Base-by-base conservation (phyloP, 2,329 filamentous ascomycete genomes). In the Hymenoscyphus scutula region DNA sequence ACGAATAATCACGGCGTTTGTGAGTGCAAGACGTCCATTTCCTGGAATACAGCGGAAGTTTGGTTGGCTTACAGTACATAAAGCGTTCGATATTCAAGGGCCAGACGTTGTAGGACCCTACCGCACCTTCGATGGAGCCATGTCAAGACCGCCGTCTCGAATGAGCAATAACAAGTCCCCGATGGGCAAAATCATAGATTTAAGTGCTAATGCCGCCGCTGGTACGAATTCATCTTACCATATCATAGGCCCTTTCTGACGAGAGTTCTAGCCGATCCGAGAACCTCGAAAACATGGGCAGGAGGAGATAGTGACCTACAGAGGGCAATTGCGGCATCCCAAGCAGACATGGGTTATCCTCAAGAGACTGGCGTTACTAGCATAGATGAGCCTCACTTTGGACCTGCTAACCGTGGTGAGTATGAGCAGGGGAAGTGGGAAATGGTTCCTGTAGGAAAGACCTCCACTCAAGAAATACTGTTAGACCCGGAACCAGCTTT, bases 71-170 rank as follows among this genome's bases (percentile, higher is more conserved):
- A 58, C 53, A 23, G 23, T 29, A 15, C 48, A 64, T 64, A 63
- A 68, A 81, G 82, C 82, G 17, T 87, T 86, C 70, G 80, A 82
- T 66, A 81, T 87, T 64, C 82, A 87, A 64, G 78, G 80, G 7
- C 75, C 81, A 53, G 80, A 81, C 68, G 78, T 80, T 62, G 71
- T 73, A 13, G 77, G 77, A 41, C 73, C 74, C 54, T 79, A 80
- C 62, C 76, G 75, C 38, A 74, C 75, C 8, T 77, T 76, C 30
- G 81, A 66, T 45, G 67, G 66, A 53, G 70, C 71, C 17, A 68
- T 67, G 17, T 87, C 86, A 19, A 79, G 85, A 61, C 86, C 86
- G n/a, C 86, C 86, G 1, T 88, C 86, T 25, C 77, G 85, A 73
- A 78, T 81, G 53, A 73, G 71, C 58, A 83, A 82, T 59, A 84